A percentile compares a stretch with the other conserved stretches of the same genome.
Conservation (phyloP, 208 protist genomes). For the Trypanosoma rangeli region DNA sequence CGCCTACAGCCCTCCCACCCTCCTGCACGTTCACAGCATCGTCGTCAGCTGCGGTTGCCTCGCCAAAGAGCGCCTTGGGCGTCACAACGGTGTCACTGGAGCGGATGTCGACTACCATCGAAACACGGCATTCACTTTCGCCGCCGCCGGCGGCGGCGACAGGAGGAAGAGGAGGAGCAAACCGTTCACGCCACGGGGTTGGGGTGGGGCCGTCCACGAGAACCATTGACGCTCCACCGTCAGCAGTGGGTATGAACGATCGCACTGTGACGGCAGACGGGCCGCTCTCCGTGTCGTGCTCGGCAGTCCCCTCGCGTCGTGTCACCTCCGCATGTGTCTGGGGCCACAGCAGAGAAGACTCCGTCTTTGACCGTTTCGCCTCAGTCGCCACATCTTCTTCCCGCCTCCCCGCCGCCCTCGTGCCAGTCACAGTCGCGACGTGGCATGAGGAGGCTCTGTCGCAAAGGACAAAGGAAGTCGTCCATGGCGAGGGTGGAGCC, state of each 20-base stretch:
- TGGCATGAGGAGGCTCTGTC: neutral
- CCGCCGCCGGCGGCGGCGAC: neutral
- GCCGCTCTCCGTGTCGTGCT: neutral
- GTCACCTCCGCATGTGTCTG: neutral
- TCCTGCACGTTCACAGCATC: neutral
- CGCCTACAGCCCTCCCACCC: neutral
- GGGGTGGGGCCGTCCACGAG: conserved; percentile 52
- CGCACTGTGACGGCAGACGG: neutral
- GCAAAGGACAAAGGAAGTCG: conserved; percentile 7
- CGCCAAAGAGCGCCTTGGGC: neutral
- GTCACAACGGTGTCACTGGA: neutral
- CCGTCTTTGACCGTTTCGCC: neutral
- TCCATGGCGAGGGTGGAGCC: neutral
- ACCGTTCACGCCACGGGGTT: conserved; percentile 40
- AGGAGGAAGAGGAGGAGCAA: neutral
- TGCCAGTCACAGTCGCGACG: neutral
- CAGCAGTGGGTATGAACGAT: neutral
- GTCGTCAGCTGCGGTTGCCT: neutral
- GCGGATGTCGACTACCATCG: conserved; percentile 8
- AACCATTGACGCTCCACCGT: conserved; percentile 34
- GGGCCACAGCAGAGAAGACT: neutral
- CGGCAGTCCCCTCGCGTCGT: neutral
- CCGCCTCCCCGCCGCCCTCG: neutral
- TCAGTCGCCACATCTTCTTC: neutral
- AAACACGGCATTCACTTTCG: neutral